Evolutionary conservation across 2,329 filamentous ascomycete species (phyloP), one percentile per base, ranked within the genome.

Genomic region (Hymenoscyphus fraxineus): DNA sequence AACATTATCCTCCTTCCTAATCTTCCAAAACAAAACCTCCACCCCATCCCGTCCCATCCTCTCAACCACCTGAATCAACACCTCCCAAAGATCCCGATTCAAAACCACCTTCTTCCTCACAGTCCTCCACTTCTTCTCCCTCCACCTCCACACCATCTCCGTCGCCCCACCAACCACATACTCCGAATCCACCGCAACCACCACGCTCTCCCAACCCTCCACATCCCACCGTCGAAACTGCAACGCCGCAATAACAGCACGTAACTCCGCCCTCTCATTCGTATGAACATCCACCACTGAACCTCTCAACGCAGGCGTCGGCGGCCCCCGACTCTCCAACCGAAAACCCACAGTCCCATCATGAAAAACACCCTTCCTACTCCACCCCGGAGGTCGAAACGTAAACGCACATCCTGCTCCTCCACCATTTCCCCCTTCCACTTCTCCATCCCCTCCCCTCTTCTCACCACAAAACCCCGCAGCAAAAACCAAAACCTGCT

Each of bases 221-320:
- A 4, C 27, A 0, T 15, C n/a, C 82, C 82, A 85, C 66, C 71
- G 9, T 2, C 77, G 74, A 67, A 77, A 80, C 35, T 78, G 75
- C 31, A 85, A 76, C 3, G 80, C 84, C 5, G 77, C 80, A 58
- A 85, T 79, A 5, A 80, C 81, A 6, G 83, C 83, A 15, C 83
- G 83, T 6, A 87, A 78, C 71, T 85, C 82, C 2, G 84, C 84
- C 4, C 83, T 78, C 67, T 85, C 83, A 74, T 78, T 84, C 22
- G 77, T 84, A 65, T 81, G 79, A 7, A 67, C 59, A 51, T 71
- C 63, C 0, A 60, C 16, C 31, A 78, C 72, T 13, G 78, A 79
- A 58, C 73, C 27, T 27, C 27, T 27, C 27, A 3, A 27, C 3
- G 27, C 3, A 27, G 27, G 27, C 3, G 27, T 27, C 27, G 27